phyloP scores from a whole-genome alignment of 1,284 basidiomycete genomes.

The Jaminaea rosea region DNA sequence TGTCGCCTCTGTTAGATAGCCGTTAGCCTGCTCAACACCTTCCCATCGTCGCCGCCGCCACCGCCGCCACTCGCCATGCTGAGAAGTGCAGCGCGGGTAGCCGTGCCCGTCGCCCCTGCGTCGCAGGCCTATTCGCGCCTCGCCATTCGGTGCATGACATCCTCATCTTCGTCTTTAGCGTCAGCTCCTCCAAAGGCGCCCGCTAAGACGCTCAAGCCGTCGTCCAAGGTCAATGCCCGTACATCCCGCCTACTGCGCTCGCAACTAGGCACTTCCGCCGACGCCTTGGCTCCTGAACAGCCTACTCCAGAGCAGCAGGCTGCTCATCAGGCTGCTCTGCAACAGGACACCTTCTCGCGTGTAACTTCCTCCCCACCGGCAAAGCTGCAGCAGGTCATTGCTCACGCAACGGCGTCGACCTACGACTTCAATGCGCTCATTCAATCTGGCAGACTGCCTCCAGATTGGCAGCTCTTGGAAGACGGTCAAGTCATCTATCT shows the following conservation, averaged over 20 bases:
- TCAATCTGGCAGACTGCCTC: conserved; percentile 22
- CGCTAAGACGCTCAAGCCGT: not conserved
- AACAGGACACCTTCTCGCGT: not conserved
- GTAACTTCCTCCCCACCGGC: not conserved
- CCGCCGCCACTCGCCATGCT: no score
- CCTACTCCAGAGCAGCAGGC: not conserved
- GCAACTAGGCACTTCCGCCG: not conserved
- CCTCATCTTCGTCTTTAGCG: not conserved
- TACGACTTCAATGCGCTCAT: conserved; percentile 35
- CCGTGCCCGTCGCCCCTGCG: not conserved
- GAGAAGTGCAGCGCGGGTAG: no score
- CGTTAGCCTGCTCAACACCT: no score
- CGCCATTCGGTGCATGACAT: not conserved
- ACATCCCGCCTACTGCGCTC: not conserved
- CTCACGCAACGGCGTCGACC: conserved; percentile 36
- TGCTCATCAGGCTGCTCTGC: not conserved
- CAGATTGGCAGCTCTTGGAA: conserved; percentile 30
- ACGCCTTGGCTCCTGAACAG: not conserved
- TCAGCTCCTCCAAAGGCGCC: not conserved
- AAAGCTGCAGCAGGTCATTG: conserved; percentile 19
- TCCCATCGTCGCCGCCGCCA: no score
- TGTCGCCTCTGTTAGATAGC: no score
- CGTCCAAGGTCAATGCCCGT: not conserved
- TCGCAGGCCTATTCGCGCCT: not conserved
- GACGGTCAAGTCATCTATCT: conserved; percentile 43